These are phyloP conservation scores for Trichophyton benhamiae DNA, from an alignment of 2,329 filamentous ascomycete species.

Conservation along the genomic window DNA sequence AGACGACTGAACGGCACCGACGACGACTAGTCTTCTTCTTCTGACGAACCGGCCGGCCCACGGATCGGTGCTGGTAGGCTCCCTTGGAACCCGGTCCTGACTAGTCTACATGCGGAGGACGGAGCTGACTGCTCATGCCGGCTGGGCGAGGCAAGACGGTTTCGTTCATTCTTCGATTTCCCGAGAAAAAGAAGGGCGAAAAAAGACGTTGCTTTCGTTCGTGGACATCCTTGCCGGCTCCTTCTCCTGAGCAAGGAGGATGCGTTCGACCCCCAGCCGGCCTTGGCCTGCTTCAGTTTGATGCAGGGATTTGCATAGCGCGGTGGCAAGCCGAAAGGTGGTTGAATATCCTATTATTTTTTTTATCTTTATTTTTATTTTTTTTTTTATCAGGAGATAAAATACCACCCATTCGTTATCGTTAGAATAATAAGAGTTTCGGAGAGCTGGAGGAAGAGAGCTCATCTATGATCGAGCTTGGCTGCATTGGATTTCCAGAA, in stretches of 20 bases:
- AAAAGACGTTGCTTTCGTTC: neutral
- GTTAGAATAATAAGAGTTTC: neutral
- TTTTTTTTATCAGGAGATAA: too few species aligned
- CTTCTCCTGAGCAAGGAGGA: neutral
- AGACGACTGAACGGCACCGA: too few species aligned
- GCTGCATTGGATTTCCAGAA: conserved; percentile 64
- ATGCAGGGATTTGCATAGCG: neutral
- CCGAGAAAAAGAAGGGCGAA: neutral
- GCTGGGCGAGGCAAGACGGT: too few species aligned
- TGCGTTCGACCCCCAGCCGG: neutral
- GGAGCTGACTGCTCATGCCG: too few species aligned
- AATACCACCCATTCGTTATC: neutral
- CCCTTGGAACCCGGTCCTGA: too few species aligned
- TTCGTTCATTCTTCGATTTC: neutral
- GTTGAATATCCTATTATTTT: neutral
- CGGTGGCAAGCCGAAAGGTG: neutral
- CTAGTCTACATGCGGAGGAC: too few species aligned
- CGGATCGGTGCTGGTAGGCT: too few species aligned
- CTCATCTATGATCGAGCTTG: neutral
- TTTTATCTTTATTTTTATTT: too few species aligned
- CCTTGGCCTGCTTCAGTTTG: neutral
- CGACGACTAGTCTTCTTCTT: too few species aligned
- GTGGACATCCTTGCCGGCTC: neutral
- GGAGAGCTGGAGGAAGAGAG: neutral
- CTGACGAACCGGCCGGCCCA: too few species aligned